Conservation (phyloP, 2,329 filamentous ascomycete genomes). For the Colletotrichum sp. region DNA sequence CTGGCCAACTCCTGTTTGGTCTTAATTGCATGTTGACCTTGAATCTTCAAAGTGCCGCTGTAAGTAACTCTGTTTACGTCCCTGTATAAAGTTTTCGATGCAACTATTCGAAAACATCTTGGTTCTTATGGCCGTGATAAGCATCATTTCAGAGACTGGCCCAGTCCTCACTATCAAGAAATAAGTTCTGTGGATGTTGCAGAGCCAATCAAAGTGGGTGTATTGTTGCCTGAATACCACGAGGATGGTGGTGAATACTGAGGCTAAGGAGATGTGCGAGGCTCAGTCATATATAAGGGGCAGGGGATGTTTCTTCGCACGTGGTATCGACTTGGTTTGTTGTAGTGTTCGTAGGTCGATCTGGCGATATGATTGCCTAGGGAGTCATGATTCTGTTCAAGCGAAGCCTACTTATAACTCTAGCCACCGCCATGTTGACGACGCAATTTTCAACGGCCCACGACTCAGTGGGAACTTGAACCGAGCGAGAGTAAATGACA, state of each 20-base stretch:
- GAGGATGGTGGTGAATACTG: fast-evolving
- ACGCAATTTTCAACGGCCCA: no score
- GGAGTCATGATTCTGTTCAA: neutral
- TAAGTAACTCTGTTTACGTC: neutral
- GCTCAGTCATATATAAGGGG: fast-evolving
- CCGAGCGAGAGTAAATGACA: no score
- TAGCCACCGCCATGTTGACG: neutral
- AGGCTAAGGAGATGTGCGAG: fast-evolving
- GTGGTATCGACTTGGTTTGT: neutral
- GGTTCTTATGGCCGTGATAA: neutral
- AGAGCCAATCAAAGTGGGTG: neutral
- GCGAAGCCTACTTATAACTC: neutral
- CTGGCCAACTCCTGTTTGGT: neutral
- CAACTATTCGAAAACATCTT: neutral
- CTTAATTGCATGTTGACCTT: neutral
- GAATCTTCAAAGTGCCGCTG: neutral
- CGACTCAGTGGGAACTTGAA: no score
- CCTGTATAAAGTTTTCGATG: neutral
- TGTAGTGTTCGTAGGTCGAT: neutral
- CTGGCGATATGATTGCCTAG: neutral
- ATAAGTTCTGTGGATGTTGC: neutral
- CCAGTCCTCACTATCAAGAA: neutral
- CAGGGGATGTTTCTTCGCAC: neutral
- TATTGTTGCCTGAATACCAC: neutral
- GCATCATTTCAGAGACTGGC: neutral